These are phyloP conservation scores for Metschnikowia arizonensis DNA, from an alignment of 805 yeast genomes.

Conservation along the genomic window DNA sequence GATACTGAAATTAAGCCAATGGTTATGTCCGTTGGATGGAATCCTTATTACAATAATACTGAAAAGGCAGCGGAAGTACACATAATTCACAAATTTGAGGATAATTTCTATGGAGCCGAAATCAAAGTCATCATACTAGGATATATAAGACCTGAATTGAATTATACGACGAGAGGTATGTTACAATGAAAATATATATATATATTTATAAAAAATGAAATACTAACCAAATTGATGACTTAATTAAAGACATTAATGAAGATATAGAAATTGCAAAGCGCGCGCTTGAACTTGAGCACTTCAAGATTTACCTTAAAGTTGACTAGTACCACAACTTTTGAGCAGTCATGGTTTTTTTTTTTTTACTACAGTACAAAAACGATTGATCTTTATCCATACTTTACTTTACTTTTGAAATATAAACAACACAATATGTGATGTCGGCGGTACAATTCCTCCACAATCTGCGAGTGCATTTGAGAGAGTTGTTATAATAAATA, in stretches of 20 bases:
- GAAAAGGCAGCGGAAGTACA: constrained; percentile 85
- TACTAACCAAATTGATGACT: constrained; percentile 54
- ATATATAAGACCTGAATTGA: constrained; percentile 83
- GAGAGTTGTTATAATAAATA: constrained; percentile 22
- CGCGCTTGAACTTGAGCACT: constrained; percentile 28
- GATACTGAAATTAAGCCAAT: constrained; percentile 61
- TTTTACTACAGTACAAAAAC: not conserved
- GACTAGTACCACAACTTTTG: not conserved
- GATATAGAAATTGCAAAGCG: constrained; percentile 70
- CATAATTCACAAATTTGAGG: constrained; percentile 65
- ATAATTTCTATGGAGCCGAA: constrained; percentile 77
- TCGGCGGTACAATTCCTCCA: not conserved
- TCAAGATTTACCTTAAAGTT: not conserved
- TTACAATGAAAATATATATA: constrained; percentile 1
- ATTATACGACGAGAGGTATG: constrained; percentile 64
- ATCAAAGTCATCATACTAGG: constrained; percentile 74
- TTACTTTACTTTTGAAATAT: constrained; percentile 1
- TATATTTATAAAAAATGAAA: too few species aligned
- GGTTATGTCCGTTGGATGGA: constrained; percentile 96
- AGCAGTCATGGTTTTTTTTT: not conserved
- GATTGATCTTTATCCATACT: not conserved
- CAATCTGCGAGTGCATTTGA: constrained; percentile 19
- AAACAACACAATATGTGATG: constrained; percentile 6
- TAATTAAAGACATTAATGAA: constrained; percentile 74
- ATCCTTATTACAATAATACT: constrained; percentile 81